Evolutionary conservation across 805 yeast genomes (phyloP).

Genomic region (Candida insectorum): DNA sequence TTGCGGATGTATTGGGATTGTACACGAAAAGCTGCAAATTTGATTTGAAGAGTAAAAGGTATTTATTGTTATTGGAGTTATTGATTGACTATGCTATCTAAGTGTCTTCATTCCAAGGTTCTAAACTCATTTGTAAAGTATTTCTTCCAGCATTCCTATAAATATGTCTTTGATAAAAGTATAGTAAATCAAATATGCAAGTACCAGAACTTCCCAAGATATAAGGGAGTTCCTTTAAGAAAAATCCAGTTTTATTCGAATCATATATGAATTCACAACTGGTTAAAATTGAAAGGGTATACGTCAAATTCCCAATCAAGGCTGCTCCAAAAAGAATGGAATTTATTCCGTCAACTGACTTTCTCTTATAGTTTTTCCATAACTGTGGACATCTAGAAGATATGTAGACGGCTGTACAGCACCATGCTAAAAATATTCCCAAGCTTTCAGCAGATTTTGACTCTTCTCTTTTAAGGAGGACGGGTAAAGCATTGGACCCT

Average conservation of each 20-base stretch:
- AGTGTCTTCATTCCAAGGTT: slow-evolving; percentile 14
- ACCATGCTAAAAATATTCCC: slow-evolving; percentile 60
- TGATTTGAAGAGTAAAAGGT: no score
- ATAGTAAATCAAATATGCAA: slow-evolving; percentile 66
- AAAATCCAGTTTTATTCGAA: slow-evolving; percentile 41
- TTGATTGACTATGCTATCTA: no score
- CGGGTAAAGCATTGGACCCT: slow-evolving; percentile 14
- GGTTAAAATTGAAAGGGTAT: slow-evolving; percentile 69
- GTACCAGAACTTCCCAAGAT: slow-evolving; percentile 86
- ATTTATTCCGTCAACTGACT: slow-evolving; percentile 84
- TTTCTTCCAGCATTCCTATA: slow-evolving; percentile 22
- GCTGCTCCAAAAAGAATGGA: slow-evolving; percentile 79
- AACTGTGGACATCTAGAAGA: slow-evolving; percentile 84
- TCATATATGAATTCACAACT: slow-evolving; percentile 48
- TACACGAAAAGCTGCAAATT: not conserved
- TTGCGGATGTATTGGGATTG: no score
- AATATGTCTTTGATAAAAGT: slow-evolving; percentile 57
- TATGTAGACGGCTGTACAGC: slow-evolving; percentile 71
- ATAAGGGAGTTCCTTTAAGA: slow-evolving; percentile 73
- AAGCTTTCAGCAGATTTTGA: not conserved
- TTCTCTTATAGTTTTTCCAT: slow-evolving; percentile 67
- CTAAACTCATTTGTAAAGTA: slow-evolving; percentile 18
- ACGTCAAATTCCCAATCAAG: slow-evolving; percentile 70
- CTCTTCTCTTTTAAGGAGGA: not conserved
- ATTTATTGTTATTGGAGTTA: no score